These are phyloP conservation scores for Eucalyptus pauciflora DNA, from an alignment of 345 rosid genomes.

Conservation along the genomic window DNA sequence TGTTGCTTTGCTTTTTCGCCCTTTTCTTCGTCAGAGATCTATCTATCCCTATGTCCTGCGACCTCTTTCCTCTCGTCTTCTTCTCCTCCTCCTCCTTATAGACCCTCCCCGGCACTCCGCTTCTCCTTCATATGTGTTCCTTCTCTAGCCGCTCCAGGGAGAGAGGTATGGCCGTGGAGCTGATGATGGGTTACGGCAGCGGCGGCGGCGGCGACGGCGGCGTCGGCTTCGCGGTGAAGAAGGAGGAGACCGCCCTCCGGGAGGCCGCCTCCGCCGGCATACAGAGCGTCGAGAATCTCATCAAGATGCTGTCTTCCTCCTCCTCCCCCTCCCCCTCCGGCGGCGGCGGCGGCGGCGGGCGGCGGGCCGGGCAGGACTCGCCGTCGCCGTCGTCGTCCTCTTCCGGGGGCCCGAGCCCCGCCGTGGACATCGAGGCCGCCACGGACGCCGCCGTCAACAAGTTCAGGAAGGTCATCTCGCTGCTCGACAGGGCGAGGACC, in stretches of 20 bases:
- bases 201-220: slow-evolving; percentile 4
- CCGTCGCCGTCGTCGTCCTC: slow-evolving; percentile 1
- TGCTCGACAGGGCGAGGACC: slow-evolving; percentile 57
- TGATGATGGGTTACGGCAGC: slow-evolving; percentile 29
- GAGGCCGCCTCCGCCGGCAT: slow-evolving; percentile 82
- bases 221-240: slow-evolving; percentile 14
- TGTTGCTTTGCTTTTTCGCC: not conserved
- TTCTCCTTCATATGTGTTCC: not conserved
- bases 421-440: slow-evolving; percentile 28
- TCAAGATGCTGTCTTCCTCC: not conserved
- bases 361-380: not conserved
- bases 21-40: not conserved
- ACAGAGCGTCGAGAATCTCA: slow-evolving; percentile 69
- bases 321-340: not conserved
- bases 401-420: not conserved
- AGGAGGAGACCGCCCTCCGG: slow-evolving; percentile 45
- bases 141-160: not conserved
- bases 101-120: not conserved
- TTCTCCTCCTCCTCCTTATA: not conserved
- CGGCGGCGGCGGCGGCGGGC: not conserved
- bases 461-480: slow-evolving; percentile 65
- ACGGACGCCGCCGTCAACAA: slow-evolving; percentile 64
- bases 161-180: slow-evolving; percentile 50
- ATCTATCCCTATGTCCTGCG: not conserved
- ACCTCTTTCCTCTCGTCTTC: not conserved